These are phyloP conservation scores for Pichia sp. DNA, from an alignment of 1,139 yeast species.

Conservation along the genomic window DNA sequence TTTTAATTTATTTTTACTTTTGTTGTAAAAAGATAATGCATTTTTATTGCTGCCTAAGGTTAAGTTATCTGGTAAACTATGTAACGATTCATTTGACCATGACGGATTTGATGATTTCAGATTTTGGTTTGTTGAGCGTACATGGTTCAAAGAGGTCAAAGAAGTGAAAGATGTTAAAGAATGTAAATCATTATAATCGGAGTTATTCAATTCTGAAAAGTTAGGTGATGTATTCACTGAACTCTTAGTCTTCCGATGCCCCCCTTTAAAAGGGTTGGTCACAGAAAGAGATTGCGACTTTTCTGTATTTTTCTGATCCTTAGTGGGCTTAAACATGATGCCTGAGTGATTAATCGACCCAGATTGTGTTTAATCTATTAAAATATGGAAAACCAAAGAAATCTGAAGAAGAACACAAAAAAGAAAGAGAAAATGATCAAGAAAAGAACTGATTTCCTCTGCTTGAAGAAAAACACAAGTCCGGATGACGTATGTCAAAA, in stretches of 20 bases:
- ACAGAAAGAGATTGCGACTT: not conserved
- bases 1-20: not conserved
- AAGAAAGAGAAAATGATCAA: not conserved
- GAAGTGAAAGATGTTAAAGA: conserved; percentile 6
- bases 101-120: not conserved
- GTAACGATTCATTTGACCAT: conserved; percentile 7
- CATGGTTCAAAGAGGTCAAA: conserved; percentile 1
- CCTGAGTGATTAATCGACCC: not conserved
- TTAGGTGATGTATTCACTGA: not conserved
- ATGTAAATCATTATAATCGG: conserved; percentile 3
- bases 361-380: not conserved
- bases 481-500: not conserved
- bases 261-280: not conserved
- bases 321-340: not conserved
- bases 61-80: conserved; percentile 7
- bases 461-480: not conserved
- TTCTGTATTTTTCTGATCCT: not conserved
- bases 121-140: not conserved
- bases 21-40: not conserved
- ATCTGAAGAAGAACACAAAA: not conserved
- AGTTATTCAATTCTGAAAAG: not conserved
- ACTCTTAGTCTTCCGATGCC: conserved; percentile 1
- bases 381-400: not conserved
- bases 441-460: not conserved
- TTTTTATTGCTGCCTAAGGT: not conserved